These are phyloP conservation scores for Russula sp. DNA, from an alignment of 768 basidiomycete species.

Conservation along the genomic window DNA sequence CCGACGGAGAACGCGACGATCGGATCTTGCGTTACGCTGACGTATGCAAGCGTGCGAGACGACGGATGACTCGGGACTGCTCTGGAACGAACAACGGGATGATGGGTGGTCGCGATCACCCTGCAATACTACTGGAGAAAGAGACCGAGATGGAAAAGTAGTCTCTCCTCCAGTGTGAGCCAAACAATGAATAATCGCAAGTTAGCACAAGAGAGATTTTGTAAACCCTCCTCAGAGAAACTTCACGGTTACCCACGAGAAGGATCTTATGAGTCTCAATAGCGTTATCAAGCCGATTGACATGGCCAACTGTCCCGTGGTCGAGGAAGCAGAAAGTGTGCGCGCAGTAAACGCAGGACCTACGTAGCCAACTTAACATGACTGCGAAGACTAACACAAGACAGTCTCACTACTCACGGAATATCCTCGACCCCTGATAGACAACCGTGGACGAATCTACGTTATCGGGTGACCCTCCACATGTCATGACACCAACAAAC, in stretches of 20 bases:
- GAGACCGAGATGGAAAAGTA: not conserved
- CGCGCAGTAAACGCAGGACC: not conserved
- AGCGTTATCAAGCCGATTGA: not conserved
- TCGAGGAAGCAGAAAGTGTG: not conserved
- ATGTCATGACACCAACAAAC: not conserved
- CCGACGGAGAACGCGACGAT: not conserved
- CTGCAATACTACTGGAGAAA: not conserved
- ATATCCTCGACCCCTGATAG: not conserved
- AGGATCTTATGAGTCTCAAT: slow-evolving; percentile 4
- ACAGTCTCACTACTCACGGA: not conserved
- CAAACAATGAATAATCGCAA: too few relatives aligned
- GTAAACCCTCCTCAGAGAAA: not conserved
- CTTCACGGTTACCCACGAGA: not conserved
- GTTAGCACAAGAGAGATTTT: not conserved
- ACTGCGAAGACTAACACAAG: not conserved
- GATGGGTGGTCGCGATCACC: not conserved
- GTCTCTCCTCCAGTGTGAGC: not conserved
- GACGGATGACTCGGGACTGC: not conserved
- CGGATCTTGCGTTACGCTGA: not conserved
- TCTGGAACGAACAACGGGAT: not conserved
- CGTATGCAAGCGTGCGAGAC: not conserved
- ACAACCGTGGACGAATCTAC: not conserved
- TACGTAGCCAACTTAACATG: not conserved
- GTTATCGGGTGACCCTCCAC: not conserved
- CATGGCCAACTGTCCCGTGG: not conserved